Evolutionary conservation across 495 filamentous ascomycete species (phyloP), one percentile per base, ranked within the genome.

Genomic region (Platismatia glauca): DNA sequence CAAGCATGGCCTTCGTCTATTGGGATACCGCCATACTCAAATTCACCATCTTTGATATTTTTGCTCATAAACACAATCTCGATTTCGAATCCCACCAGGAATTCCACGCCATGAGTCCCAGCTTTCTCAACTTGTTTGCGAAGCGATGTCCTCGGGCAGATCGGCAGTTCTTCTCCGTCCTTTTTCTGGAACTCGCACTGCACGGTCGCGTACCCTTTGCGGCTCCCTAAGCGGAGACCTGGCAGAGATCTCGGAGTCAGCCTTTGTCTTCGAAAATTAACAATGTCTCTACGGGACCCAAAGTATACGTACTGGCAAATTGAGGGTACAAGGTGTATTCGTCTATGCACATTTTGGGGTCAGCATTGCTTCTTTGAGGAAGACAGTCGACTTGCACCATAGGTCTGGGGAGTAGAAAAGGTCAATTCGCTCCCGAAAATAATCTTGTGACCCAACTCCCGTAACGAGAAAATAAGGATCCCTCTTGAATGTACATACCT

Each of bases 21-120:
- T 66, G 72, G 4, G 27, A 43, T 61, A 62, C 74, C 16, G 37
- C 61, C 39, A 27, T 68, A 46, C 29, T 67, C 48, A 34, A 65
- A 60, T 20, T 62, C 48, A 31, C 58, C 64, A 15, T 61, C 67
- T n/a, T 65, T 62, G 6, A 61, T 58, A n/a, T 61, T 61, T 39
- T 73, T 70, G 12, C 67, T 71, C 57, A 94, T 70, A 62, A 95
- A 86, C 8, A 90, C 77, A 24, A 96, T 84, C 71, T 95, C 91
- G 39, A 92, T 84, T 72, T 95, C 91, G 67, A 92, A 93, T 6
- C 91, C 91, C 34, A 89, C 69, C 1, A 87, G 75, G 43, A 91
- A 81, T 33, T 80, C 68, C 39, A 82, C 74, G 12, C 74, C 69
- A 20, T 76, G 66, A 33, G 71, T 66, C 20, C 75, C 53, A 18